A percentile compares a stretch with the other conserved stretches of the same genome.
phyloP scores from a whole-genome alignment of 1,284 basidiomycete genomes.

The Heterobasidion occidentale region DNA sequence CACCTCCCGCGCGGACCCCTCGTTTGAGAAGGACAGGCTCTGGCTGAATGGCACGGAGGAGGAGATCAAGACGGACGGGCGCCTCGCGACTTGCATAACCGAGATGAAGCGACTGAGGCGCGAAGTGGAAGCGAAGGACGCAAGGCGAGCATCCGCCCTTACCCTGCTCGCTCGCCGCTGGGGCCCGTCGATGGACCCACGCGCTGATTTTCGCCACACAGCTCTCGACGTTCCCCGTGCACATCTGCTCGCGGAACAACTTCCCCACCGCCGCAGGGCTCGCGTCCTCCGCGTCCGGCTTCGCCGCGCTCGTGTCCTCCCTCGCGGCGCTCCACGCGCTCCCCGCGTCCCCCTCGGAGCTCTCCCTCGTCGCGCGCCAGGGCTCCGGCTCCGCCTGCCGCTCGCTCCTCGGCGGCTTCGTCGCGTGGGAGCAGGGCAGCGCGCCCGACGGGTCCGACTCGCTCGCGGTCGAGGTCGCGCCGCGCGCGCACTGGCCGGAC shows the following conservation, averaged over 20 bases:
- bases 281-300: constrained; percentile 95
- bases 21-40: constrained; percentile 72
- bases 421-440: constrained; percentile 88
- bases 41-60: constrained; percentile 96
- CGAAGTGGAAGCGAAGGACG: constrained; percentile 64
- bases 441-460: constrained; percentile 74
- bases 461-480: constrained; percentile 82
- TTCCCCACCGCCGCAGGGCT: constrained; percentile 98
- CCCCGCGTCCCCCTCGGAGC: constrained; percentile 53
- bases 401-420: constrained; percentile 94
- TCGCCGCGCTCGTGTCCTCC: constrained; percentile 90
- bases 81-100: constrained; percentile 80
- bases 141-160: constrained; percentile 44
- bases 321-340: constrained; percentile 85
- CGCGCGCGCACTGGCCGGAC: constrained; percentile 87
- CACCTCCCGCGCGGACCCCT: constrained; percentile 78
- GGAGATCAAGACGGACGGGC: constrained; percentile 74
- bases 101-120: constrained; percentile 81
- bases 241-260: constrained; percentile 95
- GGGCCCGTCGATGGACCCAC: too few species aligned
- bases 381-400: constrained; percentile 97
- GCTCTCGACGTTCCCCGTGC: constrained; percentile 70
- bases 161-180: background rate
- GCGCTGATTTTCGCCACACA: constrained; percentile 19
- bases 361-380: constrained; percentile 93